These are phyloP conservation scores for Leccinum obscurum DNA, from an alignment of 768 basidiomycete genomes.

Conservation along the genomic window DNA sequence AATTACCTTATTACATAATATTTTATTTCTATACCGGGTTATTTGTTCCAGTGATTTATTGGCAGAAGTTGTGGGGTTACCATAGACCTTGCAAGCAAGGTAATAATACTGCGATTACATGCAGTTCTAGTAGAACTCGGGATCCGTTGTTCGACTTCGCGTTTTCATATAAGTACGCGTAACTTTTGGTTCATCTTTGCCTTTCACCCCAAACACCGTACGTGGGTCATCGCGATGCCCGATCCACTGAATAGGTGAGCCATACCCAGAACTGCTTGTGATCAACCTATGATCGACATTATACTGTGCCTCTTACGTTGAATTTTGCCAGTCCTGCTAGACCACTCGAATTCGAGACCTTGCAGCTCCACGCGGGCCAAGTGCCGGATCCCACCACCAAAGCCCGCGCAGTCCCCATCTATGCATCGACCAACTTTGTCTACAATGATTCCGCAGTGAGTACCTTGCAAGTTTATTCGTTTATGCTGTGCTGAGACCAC, in stretches of 20 bases:
- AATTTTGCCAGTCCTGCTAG: constrained; percentile 12
- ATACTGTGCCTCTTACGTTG: too few species aligned
- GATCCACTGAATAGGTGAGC: constrained; percentile 20
- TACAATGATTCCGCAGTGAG: constrained; percentile 54
- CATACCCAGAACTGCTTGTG: not conserved
- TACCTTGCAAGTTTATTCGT: not conserved
- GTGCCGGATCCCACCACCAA: constrained; percentile 51
- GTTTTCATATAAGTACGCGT: not conserved
- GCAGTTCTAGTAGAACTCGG: constrained; percentile 1
- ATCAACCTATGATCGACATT: too few species aligned
- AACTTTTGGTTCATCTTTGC: too few species aligned
- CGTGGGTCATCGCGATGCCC: constrained; percentile 17
- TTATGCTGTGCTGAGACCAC: not conserved
- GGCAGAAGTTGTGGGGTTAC: too few species aligned
- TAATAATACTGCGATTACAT: constrained; percentile 12
- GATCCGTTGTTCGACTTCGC: not conserved
- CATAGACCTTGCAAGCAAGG: too few species aligned
- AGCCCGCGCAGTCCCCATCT: constrained; percentile 65
- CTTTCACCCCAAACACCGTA: not conserved
- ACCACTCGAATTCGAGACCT: constrained; percentile 57
- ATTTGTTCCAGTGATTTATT: too few species aligned
- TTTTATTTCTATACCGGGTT: too few species aligned
- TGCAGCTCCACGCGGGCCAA: constrained; percentile 65
- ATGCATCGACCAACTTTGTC: constrained; percentile 54
- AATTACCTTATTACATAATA: too few species aligned